phyloP scores from a whole-genome alignment of 1,284 basidiomycete species.

The Naganishia sp. region DNA sequence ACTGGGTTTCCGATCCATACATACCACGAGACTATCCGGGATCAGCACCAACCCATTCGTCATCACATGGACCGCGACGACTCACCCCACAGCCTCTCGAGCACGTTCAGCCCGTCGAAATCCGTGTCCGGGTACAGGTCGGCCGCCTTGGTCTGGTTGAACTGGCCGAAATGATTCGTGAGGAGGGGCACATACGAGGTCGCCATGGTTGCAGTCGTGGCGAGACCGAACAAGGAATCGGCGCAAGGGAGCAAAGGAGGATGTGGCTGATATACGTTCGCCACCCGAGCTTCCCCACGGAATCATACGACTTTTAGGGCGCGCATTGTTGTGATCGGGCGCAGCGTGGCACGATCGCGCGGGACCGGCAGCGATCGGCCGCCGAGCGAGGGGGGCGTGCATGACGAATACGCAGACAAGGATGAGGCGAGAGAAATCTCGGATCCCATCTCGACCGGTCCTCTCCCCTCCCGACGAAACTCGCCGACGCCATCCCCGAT shows the following conservation, averaged over 20 bases:
- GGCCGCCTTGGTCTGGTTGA: constrained; percentile 22
- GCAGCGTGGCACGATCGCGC: not conserved
- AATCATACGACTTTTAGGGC: constrained; percentile 20
- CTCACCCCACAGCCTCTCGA: constrained; percentile 35
- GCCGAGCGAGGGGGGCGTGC: not conserved
- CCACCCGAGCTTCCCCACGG: not conserved
- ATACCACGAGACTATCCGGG: constrained; percentile 63
- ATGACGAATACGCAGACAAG: not conserved
- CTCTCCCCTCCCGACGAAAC: not conserved
- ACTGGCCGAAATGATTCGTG: constrained; percentile 25
- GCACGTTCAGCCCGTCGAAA: constrained; percentile 31
- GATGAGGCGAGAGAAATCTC: not conserved
- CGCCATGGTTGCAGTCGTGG: not conserved
- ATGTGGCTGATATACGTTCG: not conserved
- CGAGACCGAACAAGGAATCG: not conserved
- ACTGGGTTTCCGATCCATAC: constrained; percentile 83
- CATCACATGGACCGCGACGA: not conserved
- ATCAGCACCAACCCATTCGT: not conserved
- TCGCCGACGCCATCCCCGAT: not conserved
- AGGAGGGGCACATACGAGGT: constrained; percentile 22
- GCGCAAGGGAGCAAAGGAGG: not conserved
- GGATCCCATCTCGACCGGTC: not conserved
- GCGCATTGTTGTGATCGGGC: constrained; percentile 10
- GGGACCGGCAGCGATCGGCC: not conserved
- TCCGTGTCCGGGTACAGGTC: constrained; percentile 32